Conservation (phyloP, 2,329 filamentous ascomycete species). For the Neofusicoccum sp. region DNA sequence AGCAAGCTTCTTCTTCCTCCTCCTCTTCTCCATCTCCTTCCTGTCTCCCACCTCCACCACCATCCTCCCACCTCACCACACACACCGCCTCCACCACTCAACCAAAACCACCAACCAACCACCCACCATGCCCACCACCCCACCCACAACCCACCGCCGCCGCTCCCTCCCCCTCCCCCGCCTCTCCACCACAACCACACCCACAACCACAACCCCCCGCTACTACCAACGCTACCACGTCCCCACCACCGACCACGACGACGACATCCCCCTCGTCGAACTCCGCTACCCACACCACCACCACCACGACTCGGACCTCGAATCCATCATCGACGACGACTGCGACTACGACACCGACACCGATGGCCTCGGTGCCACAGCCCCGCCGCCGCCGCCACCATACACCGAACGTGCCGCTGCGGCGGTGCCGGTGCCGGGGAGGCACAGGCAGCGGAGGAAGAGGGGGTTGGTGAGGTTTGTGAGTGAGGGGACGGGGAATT, state of each 20-base stretch:
- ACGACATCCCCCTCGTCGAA: constrained; percentile 1
- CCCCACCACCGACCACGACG: not conserved
- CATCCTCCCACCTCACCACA: too few relatives aligned
- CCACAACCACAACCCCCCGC: not conserved
- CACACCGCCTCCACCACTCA: not conserved
- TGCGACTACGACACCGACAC: too few relatives aligned
- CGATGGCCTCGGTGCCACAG: not conserved
- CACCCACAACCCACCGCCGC: not conserved
- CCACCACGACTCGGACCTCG: not conserved
- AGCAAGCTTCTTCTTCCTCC: too few relatives aligned
- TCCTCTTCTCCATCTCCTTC: too few relatives aligned
- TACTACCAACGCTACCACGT: not conserved
- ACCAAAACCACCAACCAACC: too few relatives aligned
- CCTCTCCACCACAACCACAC: not conserved
- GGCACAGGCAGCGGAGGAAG: not conserved
- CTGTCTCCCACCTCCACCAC: too few relatives aligned
- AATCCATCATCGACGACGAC: not conserved
- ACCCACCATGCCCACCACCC: not conserved
- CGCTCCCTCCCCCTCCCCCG: not conserved
- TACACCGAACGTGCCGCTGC: too few relatives aligned
- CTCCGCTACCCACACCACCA: not conserved
- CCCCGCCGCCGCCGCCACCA: too few relatives aligned
- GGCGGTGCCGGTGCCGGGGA: not conserved
- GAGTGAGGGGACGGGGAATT: constrained; percentile 13
- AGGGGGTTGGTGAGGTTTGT: not conserved